Conservation (phyloP, 1,284 basidiomycete genomes). For the Moesziomyces globuligerus region DNA sequence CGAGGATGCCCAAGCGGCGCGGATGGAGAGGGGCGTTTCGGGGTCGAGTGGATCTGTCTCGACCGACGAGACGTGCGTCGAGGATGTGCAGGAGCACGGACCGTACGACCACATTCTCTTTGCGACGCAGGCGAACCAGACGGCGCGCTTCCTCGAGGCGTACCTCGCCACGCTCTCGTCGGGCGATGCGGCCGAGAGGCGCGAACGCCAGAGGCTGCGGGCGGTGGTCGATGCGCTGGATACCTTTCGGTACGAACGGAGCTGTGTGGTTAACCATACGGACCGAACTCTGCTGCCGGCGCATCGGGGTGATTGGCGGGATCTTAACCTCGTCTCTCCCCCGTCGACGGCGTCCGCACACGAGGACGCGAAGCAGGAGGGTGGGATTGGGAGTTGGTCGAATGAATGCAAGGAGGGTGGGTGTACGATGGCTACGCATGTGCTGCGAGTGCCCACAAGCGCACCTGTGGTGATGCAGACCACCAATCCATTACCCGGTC, state of each 20-base stretch:
- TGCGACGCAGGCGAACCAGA: conserved; percentile 64
- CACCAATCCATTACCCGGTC: conserved; percentile 53
- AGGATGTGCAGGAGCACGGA: conserved; percentile 24
- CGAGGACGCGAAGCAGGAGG: background rate
- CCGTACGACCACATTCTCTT: conserved; percentile 61
- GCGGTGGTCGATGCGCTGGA: conserved; percentile 15
- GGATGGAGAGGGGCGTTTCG: background rate
- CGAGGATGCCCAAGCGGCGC: background rate
- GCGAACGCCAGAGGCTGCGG: conserved; percentile 7
- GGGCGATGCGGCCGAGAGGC: background rate
- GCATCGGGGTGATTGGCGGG: conserved; percentile 41
- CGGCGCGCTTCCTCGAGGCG: conserved; percentile 33
- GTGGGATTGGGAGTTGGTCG: conserved; percentile 13
- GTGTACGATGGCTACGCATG: conserved; percentile 61
- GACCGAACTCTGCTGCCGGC: conserved; percentile 42
- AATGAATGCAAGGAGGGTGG: background rate
- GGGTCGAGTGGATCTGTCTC: conserved; percentile 9
- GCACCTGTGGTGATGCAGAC: conserved; percentile 52
- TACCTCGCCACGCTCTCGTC: conserved; percentile 12
- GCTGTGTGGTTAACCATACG: conserved; percentile 53
- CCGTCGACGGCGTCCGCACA: background rate
- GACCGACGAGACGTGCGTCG: conserved; percentile 8
- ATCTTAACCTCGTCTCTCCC: conserved; percentile 54
- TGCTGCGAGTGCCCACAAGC: conserved; percentile 16
- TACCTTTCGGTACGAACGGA: conserved; percentile 39